phyloP scores from a whole-genome alignment of 202 grass and related monocot species.

The Brachypodium distachyon region DNA sequence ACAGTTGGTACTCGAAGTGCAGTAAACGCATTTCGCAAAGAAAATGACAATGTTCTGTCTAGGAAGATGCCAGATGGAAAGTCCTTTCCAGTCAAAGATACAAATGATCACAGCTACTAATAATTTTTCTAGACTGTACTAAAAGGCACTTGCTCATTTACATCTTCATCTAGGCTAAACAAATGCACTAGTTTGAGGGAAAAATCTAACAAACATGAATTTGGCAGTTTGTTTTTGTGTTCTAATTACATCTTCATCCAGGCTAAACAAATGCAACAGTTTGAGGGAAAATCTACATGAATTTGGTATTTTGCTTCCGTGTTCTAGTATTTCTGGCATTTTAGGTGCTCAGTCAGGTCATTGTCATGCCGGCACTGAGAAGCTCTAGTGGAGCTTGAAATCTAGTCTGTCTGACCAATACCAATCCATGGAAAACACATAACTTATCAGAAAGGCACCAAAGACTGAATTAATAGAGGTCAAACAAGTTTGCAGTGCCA shows the following conservation, averaged over 20 bases:
- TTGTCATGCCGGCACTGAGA: background rate
- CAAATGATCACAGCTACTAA: background rate
- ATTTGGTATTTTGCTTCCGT: background rate
- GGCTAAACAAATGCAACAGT: background rate
- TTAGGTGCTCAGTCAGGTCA: background rate
- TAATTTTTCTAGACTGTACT: background rate
- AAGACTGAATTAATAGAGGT: background rate
- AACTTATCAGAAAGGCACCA: background rate
- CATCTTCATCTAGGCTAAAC: background rate
- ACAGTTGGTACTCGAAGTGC: background rate
- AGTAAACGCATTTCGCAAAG: background rate
- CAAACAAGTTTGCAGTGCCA: conserved; percentile 1
- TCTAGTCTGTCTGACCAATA: background rate
- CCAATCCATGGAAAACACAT: background rate
- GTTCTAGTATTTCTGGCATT: background rate
- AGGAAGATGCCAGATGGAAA: background rate
- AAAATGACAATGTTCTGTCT: background rate
- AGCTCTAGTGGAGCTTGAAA: background rate
- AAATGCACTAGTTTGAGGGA: background rate
- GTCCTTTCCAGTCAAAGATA: background rate
- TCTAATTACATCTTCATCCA: background rate
- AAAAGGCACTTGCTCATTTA: background rate
- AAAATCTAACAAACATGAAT: background rate
- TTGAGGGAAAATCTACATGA: background rate
- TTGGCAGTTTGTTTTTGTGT: background rate